These are phyloP conservation scores for Saxophila tyrrhenica DNA, from an alignment of 495 filamentous ascomycete species.

Conservation along the genomic window DNA sequence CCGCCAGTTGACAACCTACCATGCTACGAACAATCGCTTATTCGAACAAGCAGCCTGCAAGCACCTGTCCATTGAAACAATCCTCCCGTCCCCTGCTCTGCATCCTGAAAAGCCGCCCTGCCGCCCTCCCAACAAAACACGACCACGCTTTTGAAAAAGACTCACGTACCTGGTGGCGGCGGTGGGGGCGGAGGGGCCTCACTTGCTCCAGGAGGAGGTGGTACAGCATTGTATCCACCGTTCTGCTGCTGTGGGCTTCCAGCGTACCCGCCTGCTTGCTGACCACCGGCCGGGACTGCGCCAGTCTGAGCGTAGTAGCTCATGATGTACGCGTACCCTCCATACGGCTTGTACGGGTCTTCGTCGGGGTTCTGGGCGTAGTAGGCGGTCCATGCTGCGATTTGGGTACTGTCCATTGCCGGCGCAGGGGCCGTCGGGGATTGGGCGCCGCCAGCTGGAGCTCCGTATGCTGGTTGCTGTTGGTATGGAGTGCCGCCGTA, in stretches of 20 bases:
- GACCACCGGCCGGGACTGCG: not conserved
- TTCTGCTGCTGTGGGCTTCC: conserved; percentile 2
- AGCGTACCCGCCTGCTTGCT: not conserved
- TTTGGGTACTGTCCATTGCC: conserved; percentile 3
- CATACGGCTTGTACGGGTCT: conserved; percentile 88
- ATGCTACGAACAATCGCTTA: too few relatives aligned
- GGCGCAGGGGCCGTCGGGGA: conserved; percentile 1
- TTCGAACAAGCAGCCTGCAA: too few relatives aligned
- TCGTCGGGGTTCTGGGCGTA: conserved; percentile 74
- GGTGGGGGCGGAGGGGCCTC: not conserved
- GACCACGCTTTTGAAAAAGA: too few relatives aligned
- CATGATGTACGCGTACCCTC: conserved; percentile 63
- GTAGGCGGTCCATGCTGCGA: conserved; percentile 42
- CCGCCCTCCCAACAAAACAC: too few relatives aligned
- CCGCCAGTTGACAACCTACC: too few relatives aligned
- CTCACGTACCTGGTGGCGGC: too few relatives aligned
- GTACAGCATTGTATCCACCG: not conserved
- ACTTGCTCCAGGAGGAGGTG: not conserved
- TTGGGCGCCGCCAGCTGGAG: conserved; percentile 10
- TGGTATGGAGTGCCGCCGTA: conserved; percentile 1
- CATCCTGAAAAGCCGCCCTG: too few relatives aligned
- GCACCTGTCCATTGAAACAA: too few relatives aligned
- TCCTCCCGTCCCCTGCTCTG: too few relatives aligned
- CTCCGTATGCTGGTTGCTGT: conserved; percentile 2
- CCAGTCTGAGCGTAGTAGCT: conserved; percentile 57